phyloP scores from a whole-genome alignment of 306 rosid species.

The Quercus aquifolioides region DNA sequence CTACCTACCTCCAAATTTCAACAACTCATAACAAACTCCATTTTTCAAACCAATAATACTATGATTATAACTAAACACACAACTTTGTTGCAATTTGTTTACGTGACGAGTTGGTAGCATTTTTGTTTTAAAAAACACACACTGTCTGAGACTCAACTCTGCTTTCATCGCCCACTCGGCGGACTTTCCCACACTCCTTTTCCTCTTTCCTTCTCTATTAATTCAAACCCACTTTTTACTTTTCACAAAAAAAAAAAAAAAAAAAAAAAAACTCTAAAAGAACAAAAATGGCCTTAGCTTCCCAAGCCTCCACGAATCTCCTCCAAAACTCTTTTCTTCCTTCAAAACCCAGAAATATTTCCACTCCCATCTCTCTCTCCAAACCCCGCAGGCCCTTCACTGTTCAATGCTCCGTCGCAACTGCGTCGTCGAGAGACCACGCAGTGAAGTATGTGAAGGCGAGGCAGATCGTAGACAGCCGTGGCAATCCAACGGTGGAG shows the following conservation, averaged over 20 bases:
- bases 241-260: background rate
- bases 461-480: slow-evolving; percentile 90
- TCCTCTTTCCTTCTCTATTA: background rate
- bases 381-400: slow-evolving; percentile 7
- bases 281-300: slow-evolving; percentile 54
- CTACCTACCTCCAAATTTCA: no score
- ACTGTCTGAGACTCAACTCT: background rate
- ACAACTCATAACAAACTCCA: no score
- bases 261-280: background rate
- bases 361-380: slow-evolving; percentile 19
- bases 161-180: slow-evolving; percentile 67
- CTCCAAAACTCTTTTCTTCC: slow-evolving; percentile 41
- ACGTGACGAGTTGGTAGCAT: no score
- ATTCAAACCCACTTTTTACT: background rate
- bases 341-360: slow-evolving; percentile 15
- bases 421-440: slow-evolving; percentile 40
- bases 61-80: no score
- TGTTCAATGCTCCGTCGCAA: slow-evolving; percentile 50
- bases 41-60: no score
- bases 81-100: fast-evolving
- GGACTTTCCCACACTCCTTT: slow-evolving; percentile 58
- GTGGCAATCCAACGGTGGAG: slow-evolving; percentile 97
- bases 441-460: slow-evolving; percentile 77
- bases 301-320: slow-evolving; percentile 41
- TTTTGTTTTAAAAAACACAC: no score